Base-by-base conservation (phyloP, 129 eudicot species). In the Cynara cardunculus region DNA sequence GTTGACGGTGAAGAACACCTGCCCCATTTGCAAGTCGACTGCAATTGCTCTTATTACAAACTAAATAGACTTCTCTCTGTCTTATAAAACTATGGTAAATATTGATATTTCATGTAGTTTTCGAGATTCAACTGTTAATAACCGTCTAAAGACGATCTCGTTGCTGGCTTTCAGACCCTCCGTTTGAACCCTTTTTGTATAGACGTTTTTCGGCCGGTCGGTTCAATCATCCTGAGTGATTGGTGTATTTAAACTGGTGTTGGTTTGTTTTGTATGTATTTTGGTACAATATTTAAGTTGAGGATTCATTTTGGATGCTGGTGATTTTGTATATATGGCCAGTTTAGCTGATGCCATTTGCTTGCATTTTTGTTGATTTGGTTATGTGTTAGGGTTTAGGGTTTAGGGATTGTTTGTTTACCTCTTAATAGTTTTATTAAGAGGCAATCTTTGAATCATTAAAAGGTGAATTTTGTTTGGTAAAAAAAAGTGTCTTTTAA, bases 11-110 rank as follows among this genome's bases (percentile, higher is more conserved):
- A 94, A 88, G 88, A 94, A 92, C 82, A 87, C 82, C 67, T 92
- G 96, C 79, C 96, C 99, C 26, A 81, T 94, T 19, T 94, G 99
- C 92, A 92, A 92, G 87, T 83, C 94, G 16, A 75, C 83, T 25
- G 96, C 91, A 46, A 86, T 94, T 89, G 26, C 72, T 12, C 21
- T 82, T 64, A 19, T 9, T 34, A 19, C 30, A 35, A 78, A 25
- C 25, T 44, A 46, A 25, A 41, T 18, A 49, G 79, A 16, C 78
- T 49, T 73, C 74, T 59, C 56, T 61, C n/a, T 83, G 34, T 37
- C 78, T 73, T 56, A 72, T 76, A 76, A 68, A 56, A 72, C 59
- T 75, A 44, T 80, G 73, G 53, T 72, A 82, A 78, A 69, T 82
- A 82, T 86, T 74, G n/a, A 64, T 56, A 16, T 83, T 78, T 37